phyloP scores from a whole-genome alignment of 2,329 filamentous ascomycete genomes.

The Zymoseptoria brevis region DNA sequence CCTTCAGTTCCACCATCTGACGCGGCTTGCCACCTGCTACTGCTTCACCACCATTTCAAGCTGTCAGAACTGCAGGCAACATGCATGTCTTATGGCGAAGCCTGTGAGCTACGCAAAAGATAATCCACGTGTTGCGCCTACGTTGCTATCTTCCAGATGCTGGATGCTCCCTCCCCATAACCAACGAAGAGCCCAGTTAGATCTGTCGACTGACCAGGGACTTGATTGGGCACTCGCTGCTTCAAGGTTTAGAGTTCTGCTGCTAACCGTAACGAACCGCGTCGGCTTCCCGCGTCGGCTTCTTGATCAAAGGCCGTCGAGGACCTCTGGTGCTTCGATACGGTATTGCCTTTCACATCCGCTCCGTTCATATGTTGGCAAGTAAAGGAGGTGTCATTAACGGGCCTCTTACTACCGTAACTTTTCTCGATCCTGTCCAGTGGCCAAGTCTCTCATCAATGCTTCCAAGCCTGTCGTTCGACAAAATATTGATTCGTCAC shows the following conservation, averaged over 20 bases:
- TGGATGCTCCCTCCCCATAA: not conserved
- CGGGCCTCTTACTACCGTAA: not conserved
- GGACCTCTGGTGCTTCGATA: not conserved
- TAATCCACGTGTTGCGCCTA: no score
- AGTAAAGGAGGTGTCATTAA: not conserved
- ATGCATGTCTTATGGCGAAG: not conserved
- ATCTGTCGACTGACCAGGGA: not conserved
- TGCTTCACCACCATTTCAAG: not conserved
- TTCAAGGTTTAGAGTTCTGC: not conserved
- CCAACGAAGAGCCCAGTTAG: not conserved
- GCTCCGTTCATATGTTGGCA: not conserved
- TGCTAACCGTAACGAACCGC: not conserved
- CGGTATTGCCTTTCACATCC: not conserved
- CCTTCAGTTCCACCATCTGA: not conserved
- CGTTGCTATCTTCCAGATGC: no score
- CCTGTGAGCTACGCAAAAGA: not conserved
- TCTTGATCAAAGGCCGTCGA: not conserved
- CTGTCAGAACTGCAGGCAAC: not conserved
- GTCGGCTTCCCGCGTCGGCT: not conserved
- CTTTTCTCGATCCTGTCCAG: not conserved
- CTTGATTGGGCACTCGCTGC: not conserved
- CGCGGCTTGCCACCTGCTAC: not conserved
- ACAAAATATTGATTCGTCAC: not conserved
- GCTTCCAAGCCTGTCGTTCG: not conserved
- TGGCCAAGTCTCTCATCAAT: not conserved